Evolutionary conservation across 441 rosid genomes (phyloP).

Genomic region (Metrosideros polymorpha): DNA sequence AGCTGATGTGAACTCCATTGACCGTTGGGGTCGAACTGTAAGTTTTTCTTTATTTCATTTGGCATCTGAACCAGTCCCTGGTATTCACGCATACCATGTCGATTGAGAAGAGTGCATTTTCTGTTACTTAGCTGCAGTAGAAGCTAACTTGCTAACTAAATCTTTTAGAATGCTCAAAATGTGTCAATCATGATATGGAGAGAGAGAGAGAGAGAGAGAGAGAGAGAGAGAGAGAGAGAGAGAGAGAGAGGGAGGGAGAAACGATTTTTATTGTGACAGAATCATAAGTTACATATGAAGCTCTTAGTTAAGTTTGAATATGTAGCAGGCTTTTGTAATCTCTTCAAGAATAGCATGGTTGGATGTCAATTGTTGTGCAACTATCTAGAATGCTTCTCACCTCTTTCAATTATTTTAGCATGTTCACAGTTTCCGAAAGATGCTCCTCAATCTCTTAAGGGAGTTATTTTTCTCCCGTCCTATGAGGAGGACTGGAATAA

Average conservation of each 20-base stretch:
- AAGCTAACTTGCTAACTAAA: neutral
- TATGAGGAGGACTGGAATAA: neutral
- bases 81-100: neutral
- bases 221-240: neutral
- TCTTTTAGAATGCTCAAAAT: neutral
- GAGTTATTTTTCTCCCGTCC: neutral
- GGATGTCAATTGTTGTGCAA: neutral
- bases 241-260: neutral
- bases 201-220: neutral
- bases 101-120: neutral
- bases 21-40: slow-evolving; percentile 68
- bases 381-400: neutral
- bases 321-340: neutral
- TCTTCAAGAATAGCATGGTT: neutral
- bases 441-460: neutral
- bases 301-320: neutral
- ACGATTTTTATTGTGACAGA: neutral
- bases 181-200: neutral
- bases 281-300: neutral
- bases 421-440: neutral
- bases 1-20: slow-evolving; percentile 44
- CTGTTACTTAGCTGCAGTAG: neutral
- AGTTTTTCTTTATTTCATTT: slow-evolving; percentile 5
- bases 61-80: neutral
- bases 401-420: neutral